Evolutionary conservation across 225 moss, liverwort and hornwort genomes (phyloP).

Genomic region (Anthoceros angustus): DNA sequence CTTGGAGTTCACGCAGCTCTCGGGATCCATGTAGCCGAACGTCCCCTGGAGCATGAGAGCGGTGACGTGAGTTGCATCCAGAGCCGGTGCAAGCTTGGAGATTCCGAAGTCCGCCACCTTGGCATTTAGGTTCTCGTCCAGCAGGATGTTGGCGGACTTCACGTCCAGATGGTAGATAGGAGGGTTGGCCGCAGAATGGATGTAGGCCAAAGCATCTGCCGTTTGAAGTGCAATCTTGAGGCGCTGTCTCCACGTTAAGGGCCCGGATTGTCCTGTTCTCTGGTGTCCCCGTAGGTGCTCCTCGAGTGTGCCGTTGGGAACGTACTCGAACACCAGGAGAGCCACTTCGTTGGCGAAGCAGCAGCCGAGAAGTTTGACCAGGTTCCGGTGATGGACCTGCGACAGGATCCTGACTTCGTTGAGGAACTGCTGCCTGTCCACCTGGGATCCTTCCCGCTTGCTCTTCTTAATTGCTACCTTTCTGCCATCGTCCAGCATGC

Average conservation of each 20-base stretch:
- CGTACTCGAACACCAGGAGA: constrained; percentile 6
- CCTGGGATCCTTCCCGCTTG: constrained; percentile 4
- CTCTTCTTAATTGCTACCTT: constrained; percentile 16
- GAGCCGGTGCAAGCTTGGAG: constrained; percentile 6
- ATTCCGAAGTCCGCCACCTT: constrained; percentile 7
- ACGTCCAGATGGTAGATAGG: constrained; percentile 13
- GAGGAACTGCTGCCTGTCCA: constrained; percentile 11
- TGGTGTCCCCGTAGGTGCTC: not conserved
- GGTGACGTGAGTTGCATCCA: constrained; percentile 2
- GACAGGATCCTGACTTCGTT: constrained; percentile 13
- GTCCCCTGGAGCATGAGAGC: constrained; percentile 4
- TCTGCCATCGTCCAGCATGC: constrained; percentile 5
- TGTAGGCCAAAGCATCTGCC: constrained; percentile 17
- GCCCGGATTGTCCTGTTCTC: too few relatives aligned
- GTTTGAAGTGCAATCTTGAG: constrained; percentile 21
- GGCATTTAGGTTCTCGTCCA: not conserved
- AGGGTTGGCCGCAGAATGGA: constrained; percentile 8
- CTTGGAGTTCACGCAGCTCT: constrained; percentile 16
- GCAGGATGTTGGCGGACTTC: constrained; percentile 19
- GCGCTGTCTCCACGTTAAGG: constrained; percentile 25
- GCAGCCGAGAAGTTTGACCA: not conserved
- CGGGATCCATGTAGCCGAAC: constrained; percentile 22
- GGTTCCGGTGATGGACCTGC: constrained; percentile 14
- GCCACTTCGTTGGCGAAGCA: constrained; percentile 15
- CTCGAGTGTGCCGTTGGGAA: constrained; percentile 10